Evolutionary conservation across 2,329 filamentous ascomycete species (phyloP).

Genomic region (Pyrenochaeta sp.): DNA sequence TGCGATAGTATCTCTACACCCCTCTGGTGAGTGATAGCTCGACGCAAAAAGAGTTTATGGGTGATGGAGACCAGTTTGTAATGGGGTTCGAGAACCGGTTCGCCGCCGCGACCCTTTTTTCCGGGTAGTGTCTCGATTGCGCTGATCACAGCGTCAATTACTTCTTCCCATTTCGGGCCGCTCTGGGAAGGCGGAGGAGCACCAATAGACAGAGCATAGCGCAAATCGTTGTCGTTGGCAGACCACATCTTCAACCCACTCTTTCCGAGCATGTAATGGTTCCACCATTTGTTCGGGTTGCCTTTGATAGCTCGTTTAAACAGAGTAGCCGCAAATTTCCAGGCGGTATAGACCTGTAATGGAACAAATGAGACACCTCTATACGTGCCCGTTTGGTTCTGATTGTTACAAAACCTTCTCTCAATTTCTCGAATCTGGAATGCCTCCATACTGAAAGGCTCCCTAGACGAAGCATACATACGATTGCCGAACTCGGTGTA

Average conservation of each 20-base stretch:
- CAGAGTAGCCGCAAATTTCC: conserved; percentile 70
- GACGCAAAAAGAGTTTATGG: conserved; percentile 76
- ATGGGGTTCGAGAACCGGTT: conserved; percentile 88
- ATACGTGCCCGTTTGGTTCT: conserved; percentile 60
- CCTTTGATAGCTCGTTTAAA: conserved; percentile 67
- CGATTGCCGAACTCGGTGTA: conserved; percentile 74
- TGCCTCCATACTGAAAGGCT: conserved; percentile 73
- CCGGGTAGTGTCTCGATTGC: conserved; percentile 70
- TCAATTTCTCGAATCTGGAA: conserved; percentile 68
- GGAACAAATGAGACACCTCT: conserved; percentile 65
- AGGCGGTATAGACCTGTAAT: conserved; percentile 67
- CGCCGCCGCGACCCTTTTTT: conserved; percentile 68
- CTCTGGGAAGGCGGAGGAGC: conserved; percentile 30
- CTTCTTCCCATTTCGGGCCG: conserved; percentile 51
- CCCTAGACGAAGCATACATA: conserved; percentile 73
- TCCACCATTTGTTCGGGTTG: conserved; percentile 70
- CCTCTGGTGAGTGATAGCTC: conserved; percentile 55
- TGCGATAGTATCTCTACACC: conserved; percentile 61
- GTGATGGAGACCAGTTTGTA: conserved; percentile 87
- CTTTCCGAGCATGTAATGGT: conserved; percentile 75
- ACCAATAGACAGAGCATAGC: conserved; percentile 41
- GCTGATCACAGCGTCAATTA: conserved; percentile 66
- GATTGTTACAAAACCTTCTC: conserved; percentile 67
- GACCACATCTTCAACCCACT: conserved; percentile 76
- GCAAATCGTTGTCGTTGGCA: conserved; percentile 51